Evolutionary conservation across 257 asterid species (phyloP).

Genomic region (Gynochthodes officinalis): DNA sequence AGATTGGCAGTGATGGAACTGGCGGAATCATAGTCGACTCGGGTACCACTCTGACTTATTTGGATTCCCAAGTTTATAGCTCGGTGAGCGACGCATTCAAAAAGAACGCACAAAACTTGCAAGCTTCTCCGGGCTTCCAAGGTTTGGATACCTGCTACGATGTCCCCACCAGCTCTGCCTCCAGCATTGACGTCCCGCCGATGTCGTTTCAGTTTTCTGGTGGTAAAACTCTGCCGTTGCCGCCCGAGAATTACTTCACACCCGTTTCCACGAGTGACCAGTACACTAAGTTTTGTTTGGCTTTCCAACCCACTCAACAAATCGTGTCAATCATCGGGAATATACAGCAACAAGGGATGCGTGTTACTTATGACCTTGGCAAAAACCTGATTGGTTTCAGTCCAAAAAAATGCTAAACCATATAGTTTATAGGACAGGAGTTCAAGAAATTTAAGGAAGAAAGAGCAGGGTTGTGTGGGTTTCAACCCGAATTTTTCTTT

Average conservation of each 20-base stretch:
- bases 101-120: not conserved
- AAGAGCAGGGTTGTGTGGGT: too few relatives aligned
- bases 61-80: not conserved
- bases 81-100: constrained; percentile 13
- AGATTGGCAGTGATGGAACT: not conserved
- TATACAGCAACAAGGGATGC: not conserved
- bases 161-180: not conserved
- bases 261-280: not conserved
- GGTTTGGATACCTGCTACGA: not conserved
- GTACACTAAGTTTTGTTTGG: not conserved
- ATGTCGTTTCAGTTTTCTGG: not conserved
- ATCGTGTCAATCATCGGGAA: constrained; percentile 5
- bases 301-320: not conserved
- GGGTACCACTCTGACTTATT: constrained; percentile 11
- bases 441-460: too few relatives aligned
- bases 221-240: not conserved
- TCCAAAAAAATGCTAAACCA: not conserved
- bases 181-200: not conserved
- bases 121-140: not conserved
- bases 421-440: not conserved
- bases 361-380: not conserved
- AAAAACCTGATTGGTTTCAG: constrained; percentile 1
- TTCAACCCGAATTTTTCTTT: too few relatives aligned
- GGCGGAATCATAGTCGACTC: constrained; percentile 24
- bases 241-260: not conserved